Percentiles rank a stretch among this genome's conserved stretches.
These are phyloP conservation scores for Diaporthe sp. DNA, from an alignment of 2,329 filamentous ascomycete genomes.

Conservation along the genomic window DNA sequence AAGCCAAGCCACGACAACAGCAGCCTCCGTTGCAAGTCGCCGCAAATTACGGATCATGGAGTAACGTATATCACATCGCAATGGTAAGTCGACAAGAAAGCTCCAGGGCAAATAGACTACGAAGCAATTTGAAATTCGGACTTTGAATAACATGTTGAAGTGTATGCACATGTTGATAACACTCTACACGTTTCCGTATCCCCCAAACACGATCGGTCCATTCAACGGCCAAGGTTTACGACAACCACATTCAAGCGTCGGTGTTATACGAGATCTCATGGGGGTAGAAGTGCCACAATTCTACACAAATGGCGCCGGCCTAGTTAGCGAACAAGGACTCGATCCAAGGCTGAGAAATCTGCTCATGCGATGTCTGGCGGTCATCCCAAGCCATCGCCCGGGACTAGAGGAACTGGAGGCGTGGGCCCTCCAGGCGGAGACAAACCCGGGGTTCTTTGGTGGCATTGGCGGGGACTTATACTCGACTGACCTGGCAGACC, in stretches of 20 bases:
- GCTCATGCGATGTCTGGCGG: constrained; percentile 2
- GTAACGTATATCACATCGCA: not conserved
- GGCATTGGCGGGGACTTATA: not conserved
- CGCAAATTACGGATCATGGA: not conserved
- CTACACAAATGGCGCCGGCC: not conserved
- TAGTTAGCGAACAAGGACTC: not conserved
- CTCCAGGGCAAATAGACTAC: fast-evolving
- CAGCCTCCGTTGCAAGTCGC: not conserved
- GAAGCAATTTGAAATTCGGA: fast-evolving
- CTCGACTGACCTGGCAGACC: not conserved
- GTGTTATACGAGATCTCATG: not conserved
- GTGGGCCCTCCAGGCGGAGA: not conserved
- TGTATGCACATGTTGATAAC: not conserved
- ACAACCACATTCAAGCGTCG: not conserved
- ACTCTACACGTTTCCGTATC: not conserved
- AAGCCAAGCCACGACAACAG: not conserved
- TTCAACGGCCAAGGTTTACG: not conserved
- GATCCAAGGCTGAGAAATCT: not conserved
- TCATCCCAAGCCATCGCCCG: not conserved
- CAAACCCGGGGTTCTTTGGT: not conserved
- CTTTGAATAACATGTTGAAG: not conserved
- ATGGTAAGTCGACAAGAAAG: not conserved
- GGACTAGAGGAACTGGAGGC: not conserved
- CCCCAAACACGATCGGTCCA: not conserved
- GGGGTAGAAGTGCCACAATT: not conserved